Evolutionary conservation across 805 yeast species (phyloP), one percentile per base, ranked within the genome.

Genomic region (Kuraishia hungarica): DNA sequence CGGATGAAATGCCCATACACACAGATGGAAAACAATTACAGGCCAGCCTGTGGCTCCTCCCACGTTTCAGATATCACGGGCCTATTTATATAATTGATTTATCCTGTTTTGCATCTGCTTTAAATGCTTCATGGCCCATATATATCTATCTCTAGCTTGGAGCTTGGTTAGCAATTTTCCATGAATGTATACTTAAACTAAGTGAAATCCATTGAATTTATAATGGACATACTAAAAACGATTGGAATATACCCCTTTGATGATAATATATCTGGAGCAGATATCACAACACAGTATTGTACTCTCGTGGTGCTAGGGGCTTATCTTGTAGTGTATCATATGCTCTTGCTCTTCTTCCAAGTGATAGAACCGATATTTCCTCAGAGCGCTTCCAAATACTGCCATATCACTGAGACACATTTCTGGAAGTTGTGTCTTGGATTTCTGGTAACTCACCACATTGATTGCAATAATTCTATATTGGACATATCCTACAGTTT

Each of bases 361-460:
- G 21, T 60, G 17, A 19, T 56, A 5, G 39, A 35, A 28, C 8
- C 29, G 49, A 53, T 47, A 56, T 54, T 54, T 22, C 57, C 58
- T 4, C 63, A 51, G 67, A 71, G 63, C 2, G 52, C 64, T 2
- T 53, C 57, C 8, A 56, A 54, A 48, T 35, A 64, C 13, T 66
- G 65, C 52, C 57, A 65, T 43, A 46, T 51, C 29, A 57, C 59
- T 3, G 60, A 57, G n/a, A 51, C 61, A 2, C 50, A 57, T 23
- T 69, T 70, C 55, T 72, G 74, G 74, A 65, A 64, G 22, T 23
- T 65, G 15, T 62, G 70, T 52, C 57, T 71, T 24, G 67, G 67
- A 53, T 62, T 68, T 28, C 49, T 68, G 56, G 73, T 70, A 62
- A 51, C 70, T 59, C 35, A 48, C 47, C 51, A 5, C 3, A 3